These are phyloP conservation scores for Ulota crispa DNA, from an alignment of 225 moss, liverwort and hornwort species.

Conservation along the genomic window DNA sequence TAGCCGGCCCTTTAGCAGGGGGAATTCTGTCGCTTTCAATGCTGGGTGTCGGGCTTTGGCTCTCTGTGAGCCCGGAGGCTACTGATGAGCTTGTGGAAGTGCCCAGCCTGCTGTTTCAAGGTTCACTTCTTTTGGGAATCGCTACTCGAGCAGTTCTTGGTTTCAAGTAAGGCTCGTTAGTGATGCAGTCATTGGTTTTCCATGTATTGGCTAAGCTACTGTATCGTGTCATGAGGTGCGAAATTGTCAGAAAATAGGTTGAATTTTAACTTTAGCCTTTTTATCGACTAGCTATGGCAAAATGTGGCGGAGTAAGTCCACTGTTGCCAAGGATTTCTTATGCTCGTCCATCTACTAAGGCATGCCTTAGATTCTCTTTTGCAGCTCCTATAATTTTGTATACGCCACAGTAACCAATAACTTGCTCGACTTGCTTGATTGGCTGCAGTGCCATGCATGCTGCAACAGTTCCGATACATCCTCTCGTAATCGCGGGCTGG, in stretches of 20 bases:
- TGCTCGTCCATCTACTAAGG: neutral
- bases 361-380: neutral
- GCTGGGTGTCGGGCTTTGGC: constrained; percentile 73
- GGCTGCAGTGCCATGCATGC: constrained; percentile 67
- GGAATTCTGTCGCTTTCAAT: constrained; percentile 75
- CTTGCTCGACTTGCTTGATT: neutral
- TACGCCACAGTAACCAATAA: neutral
- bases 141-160: constrained; percentile 77
- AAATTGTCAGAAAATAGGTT: neutral
- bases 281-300: neutral
- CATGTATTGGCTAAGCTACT: neutral
- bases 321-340: neutral
- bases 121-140: constrained; percentile 76
- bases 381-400: neutral
- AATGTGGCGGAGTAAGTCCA: neutral
- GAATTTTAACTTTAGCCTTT: neutral
- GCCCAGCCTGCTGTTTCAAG: constrained; percentile 81
- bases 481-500: constrained; percentile 90
- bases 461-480: constrained; percentile 75
- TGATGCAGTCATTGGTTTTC: constrained; percentile 11
- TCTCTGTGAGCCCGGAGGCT: constrained; percentile 70
- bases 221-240: constrained; percentile 9
- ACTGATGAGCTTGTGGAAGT: constrained; percentile 79
- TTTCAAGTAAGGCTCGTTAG: constrained; percentile 45
- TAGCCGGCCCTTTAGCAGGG: constrained; percentile 87